Evolutionary conservation across 257 asterid species (phyloP), one percentile per base, ranked within the genome.

Genomic region (Lycium ferocissimum): DNA sequence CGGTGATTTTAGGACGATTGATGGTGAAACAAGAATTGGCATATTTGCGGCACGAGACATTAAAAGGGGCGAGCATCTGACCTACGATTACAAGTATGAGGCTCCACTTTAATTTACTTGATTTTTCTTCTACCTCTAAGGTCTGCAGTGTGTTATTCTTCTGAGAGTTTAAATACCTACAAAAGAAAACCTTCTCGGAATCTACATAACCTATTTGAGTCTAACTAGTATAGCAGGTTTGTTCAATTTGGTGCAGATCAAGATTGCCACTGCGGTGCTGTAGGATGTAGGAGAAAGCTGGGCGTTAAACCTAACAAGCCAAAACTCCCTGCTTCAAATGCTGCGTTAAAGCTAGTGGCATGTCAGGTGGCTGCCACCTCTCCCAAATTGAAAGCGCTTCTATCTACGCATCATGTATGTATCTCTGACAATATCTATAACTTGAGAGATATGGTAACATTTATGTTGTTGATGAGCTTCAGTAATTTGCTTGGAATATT

Each of bases 181-280:
- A 51, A 58, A 51, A 76, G 62, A 76, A 76, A 51, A 53, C 65
- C 49, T 78, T 53, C 82, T 78, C 12, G 10, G 45, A 75, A 76
- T 20, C 22, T 76, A 14, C 22, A 76, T 83, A 69, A 81, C 84
- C 63, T 51, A 82, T 79, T 84, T 72, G 88, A 78, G 8, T 88
- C 93, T 96, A 91, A 96, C 91, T 87, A 90, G 83, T 86, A 26
- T 85, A 85, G 95, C 98, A 97, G 99, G 94, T 97, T 97, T 91
- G 99, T 97, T 91, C 99, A 97, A 87, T 97, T 97, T 91, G 99
- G 99, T 85, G 98, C 99, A 88, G 99, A 97, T 92, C 97, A 97
- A 90, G 95, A 94, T 90, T 97, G 99, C 90, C 90, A 92, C 87
- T 97, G 99, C 86, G 99, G 99, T 87, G 97, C 99, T 84, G 89